Evolutionary conservation across 164 flowering plant genomes (phyloP).

Genomic region (Pachysandra terminalis): DNA sequence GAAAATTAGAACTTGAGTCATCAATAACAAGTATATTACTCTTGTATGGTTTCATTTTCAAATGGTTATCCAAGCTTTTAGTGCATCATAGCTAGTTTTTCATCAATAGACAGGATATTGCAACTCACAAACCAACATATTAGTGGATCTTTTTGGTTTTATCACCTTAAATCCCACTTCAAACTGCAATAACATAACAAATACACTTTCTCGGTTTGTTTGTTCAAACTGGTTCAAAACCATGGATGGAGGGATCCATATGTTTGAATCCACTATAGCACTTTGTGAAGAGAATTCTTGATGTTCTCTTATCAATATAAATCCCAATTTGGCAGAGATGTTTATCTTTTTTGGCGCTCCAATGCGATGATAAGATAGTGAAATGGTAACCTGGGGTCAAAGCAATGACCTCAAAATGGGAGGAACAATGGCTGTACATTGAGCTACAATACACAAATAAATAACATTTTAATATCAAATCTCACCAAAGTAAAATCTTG

Average conservation of each 20-base stretch:
- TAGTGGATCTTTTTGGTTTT: background rate
- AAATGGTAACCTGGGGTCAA: background rate
- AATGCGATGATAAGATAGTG: background rate
- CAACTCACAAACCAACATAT: background rate
- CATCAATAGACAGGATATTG: background rate
- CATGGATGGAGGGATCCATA: background rate
- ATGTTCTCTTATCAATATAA: background rate
- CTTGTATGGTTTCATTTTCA: background rate
- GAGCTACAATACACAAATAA: background rate
- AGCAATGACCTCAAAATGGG: background rate
- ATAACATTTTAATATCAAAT: background rate
- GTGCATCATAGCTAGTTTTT: background rate
- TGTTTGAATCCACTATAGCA: background rate
- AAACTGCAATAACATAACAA: background rate
- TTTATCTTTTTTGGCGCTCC: no score
- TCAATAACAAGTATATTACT: background rate
- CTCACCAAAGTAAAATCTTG: constrained; percentile 34
- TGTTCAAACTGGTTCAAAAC: background rate
- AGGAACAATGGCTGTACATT: background rate
- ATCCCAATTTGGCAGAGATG: background rate
- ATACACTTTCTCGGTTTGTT: background rate
- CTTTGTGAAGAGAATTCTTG: background rate
- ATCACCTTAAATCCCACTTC: background rate
- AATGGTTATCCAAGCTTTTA: background rate
- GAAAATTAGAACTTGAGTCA: constrained; percentile 14